Conservation (phyloP, 768 basidiomycete species). For the Leccinum aurantiacum region DNA sequence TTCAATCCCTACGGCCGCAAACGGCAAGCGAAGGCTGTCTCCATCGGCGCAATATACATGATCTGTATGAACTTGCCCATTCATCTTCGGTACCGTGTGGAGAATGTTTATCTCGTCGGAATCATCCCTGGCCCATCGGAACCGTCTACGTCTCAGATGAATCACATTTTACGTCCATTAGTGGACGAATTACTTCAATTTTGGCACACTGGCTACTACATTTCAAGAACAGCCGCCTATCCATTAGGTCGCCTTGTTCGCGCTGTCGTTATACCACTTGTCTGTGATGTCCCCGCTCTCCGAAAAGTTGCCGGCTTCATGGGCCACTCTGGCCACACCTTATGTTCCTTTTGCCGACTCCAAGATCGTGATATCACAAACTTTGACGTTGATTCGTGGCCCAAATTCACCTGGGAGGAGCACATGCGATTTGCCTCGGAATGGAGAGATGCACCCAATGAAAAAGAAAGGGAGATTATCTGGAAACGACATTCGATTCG, state of each 20-base stretch:
- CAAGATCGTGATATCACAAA: neutral
- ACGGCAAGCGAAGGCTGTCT: neutral
- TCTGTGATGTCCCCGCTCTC: neutral
- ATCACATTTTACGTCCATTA: neutral
- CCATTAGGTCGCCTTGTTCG: neutral
- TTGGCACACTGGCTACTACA: neutral
- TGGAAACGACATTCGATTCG: neutral
- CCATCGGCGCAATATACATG: neutral
- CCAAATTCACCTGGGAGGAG: neutral
- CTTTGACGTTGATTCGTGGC: neutral
- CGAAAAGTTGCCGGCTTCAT: neutral
- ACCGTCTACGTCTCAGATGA: neutral
- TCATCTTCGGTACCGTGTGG: neutral
- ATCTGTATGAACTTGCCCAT: neutral
- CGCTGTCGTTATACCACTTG: neutral
- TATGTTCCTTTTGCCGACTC: neutral
- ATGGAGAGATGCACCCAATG: neutral
- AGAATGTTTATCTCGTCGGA: neutral
- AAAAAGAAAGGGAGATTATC: neutral
- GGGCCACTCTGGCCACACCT: neutral
- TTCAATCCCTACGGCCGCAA: neutral
- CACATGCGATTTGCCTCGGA: neutral
- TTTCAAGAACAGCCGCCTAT: neutral
- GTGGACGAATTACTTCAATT: neutral
- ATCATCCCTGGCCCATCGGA: neutral